Evolutionary conservation across 352 stramenopile genomes (phyloP).

Genomic region (Globisporangium megalacanthum): DNA sequence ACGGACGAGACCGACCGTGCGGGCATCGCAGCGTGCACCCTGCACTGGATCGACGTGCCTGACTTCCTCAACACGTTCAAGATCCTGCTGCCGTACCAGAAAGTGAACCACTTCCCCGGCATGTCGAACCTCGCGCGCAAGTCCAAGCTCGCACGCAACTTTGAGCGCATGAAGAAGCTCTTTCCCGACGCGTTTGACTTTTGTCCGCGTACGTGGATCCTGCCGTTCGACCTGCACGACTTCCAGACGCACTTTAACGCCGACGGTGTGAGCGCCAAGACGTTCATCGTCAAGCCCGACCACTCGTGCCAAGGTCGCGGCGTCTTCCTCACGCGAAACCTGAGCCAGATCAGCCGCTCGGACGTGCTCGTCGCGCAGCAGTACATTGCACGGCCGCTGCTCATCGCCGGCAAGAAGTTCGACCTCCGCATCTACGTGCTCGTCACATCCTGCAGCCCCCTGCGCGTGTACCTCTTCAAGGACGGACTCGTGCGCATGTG

Average conservation of each 20-base stretch:
- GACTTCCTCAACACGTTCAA: conserved; percentile 90
- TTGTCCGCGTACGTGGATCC: conserved; percentile 94
- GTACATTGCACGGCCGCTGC: conserved; percentile 70
- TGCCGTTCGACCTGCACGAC: conserved; percentile 92
- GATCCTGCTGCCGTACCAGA: conserved; percentile 88
- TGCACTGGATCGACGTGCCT: conserved; percentile 95
- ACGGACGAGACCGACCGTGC: conserved; percentile 69
- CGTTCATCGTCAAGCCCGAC: conserved; percentile 96
- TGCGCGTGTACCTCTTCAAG: conserved; percentile 89
- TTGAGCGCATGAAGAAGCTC: conserved; percentile 93
- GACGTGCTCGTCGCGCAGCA: conserved; percentile 87
- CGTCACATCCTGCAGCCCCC: conserved; percentile 75
- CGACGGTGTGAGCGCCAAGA: conserved; percentile 84
- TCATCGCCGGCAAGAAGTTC: conserved; percentile 91
- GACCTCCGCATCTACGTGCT: conserved; percentile 92
- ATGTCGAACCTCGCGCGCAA: conserved; percentile 95
- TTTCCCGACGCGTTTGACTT: conserved; percentile 93
- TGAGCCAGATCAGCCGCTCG: conserved; percentile 85
- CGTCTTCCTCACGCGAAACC: conserved; percentile 92
- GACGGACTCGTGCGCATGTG: conserved; percentile 90
- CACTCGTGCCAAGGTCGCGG: conserved; percentile 86
- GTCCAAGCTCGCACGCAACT: conserved; percentile 92
- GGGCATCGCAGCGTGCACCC: conserved; percentile 72
- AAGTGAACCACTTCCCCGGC: conserved; percentile 95
- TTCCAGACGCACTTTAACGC: conserved; percentile 91